Percentiles rank a stretch among this genome's conserved stretches.
These are phyloP conservation scores for Pyrenochaeta sp. DNA, from an alignment of 2,329 filamentous ascomycete species.

Conservation along the genomic window DNA sequence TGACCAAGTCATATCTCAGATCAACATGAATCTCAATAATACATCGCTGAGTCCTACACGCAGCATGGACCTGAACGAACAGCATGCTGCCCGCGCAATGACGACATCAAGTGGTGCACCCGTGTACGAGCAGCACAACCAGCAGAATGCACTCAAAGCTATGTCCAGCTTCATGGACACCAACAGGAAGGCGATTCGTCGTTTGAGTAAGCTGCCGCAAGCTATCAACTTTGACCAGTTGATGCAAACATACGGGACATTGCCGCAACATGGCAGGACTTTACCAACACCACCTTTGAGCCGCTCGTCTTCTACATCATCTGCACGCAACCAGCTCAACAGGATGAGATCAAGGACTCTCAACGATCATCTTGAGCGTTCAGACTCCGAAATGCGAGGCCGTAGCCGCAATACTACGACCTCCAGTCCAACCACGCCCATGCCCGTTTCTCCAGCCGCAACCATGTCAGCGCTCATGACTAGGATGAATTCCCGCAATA, in stretches of 20 bases:
- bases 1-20: constrained; percentile 55
- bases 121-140: constrained; percentile 53
- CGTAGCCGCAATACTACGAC: constrained; percentile 10
- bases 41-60: constrained; percentile 19
- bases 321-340: neutral
- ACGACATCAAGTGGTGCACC: constrained; percentile 45
- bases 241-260: constrained; percentile 21
- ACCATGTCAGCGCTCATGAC: constrained; percentile 26
- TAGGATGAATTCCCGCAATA: constrained; percentile 23
- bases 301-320: constrained; percentile 16
- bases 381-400: neutral
- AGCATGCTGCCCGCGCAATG: constrained; percentile 51
- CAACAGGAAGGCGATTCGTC: constrained; percentile 30
- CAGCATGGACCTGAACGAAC: constrained; percentile 50
- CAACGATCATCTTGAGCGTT: neutral
- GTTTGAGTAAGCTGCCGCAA: constrained; percentile 27
- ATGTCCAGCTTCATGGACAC: constrained; percentile 49
- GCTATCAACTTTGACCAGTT: constrained; percentile 24
- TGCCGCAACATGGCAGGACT: constrained; percentile 3
- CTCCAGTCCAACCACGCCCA: constrained; percentile 6
- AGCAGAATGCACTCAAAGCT: constrained; percentile 52
- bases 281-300: constrained; percentile 26
- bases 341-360: constrained; percentile 3
- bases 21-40: constrained; percentile 45
- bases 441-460: constrained; percentile 16